Base-by-base conservation (phyloP, 2,329 filamentous ascomycete species). In the Pseudocercospora vitis region DNA sequence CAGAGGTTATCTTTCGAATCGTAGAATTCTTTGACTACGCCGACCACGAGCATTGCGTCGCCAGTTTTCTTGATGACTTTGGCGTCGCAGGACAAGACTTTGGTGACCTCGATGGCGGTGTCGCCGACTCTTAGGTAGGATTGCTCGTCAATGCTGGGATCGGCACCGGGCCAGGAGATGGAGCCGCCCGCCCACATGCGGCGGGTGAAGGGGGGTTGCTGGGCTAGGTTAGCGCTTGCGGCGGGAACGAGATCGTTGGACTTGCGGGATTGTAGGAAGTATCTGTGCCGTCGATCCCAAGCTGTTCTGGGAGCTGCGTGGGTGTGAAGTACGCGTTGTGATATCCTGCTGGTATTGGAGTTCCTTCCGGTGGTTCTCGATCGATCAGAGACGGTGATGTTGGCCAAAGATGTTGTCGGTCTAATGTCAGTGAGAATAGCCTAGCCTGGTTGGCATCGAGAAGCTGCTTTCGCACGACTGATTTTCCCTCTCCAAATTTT, bases 271-370 rank as follows among this genome's bases (percentile, higher is more conserved):
- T 58, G n/a, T 56, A 52, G 3, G 56, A 53, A 21, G 53, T 58
- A 24, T 58, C 56, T 8, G 56, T 58, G 3, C 56, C 56, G 39
- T 58, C 56, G 11, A 56, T 50, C 1, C 56, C 56, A 0, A 58
- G 45, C 7, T 46, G 48, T 33, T 35, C 48, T 4, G 46, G 48
- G 3, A 50, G 37, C 12, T 52, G 49, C 1, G 42, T 42, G 6
- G 56, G 56, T 7, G 56, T 58, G 35, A 58, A 58, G 28, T 58
- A 58, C 5, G 49, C 49, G 21, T 49, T 52, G 29, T 58, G 56
- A 24, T 56, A 58, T n/a, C 56, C 56, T 18, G 56, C 44, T 8
- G 56, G 56, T 19, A 58, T 23, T 4, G 55, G 55, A n/a, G 55
- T 58, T n/a, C 55, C 55, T 33, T 39, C 46, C 12, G 45, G 19